Conservation (phyloP, 2,329 filamentous ascomycete genomes). For the Aspergillus fumigatiaffinis region DNA sequence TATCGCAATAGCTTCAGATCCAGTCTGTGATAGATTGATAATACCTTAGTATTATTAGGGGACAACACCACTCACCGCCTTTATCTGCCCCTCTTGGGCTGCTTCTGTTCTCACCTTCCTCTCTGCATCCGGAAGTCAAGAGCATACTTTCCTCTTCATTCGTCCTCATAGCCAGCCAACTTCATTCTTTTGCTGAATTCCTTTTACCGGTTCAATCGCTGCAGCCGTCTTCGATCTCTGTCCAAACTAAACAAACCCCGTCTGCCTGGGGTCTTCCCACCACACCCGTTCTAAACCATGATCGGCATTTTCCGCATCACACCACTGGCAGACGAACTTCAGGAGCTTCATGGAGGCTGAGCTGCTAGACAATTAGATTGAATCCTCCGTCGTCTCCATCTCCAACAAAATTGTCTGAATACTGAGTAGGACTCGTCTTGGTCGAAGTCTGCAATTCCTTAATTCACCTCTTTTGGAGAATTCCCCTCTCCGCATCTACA, state of each 20-base stretch:
- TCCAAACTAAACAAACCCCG: not conserved
- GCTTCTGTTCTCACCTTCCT: not conserved
- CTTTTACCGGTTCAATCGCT: not conserved
- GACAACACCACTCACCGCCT: not conserved
- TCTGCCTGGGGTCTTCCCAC: conserved; percentile 1
- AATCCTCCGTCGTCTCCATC: not conserved
- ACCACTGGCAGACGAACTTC: conserved; percentile 21
- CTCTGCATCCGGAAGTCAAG: conserved; percentile 2
- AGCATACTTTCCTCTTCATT: not conserved
- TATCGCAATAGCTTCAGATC: not conserved
- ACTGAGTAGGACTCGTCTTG: not conserved
- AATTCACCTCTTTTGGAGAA: not conserved
- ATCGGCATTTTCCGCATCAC: conserved; percentile 19
- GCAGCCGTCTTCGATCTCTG: not conserved
- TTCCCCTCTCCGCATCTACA: not conserved
- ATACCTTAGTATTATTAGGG: not conserved
- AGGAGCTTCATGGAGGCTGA: conserved; percentile 28
- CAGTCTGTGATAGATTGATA: not conserved
- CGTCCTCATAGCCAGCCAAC: conserved; percentile 4
- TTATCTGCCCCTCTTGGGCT: conserved; percentile 2
- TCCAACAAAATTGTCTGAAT: not conserved
- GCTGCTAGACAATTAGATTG: conserved; percentile 5
- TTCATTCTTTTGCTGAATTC: not conserved
- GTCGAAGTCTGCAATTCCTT: not conserved
- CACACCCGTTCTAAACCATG: conserved; percentile 18